A percentile compares a stretch with the other conserved stretches of the same genome.
Conservation (phyloP, 331 rosid species). For the Malus hybrid region DNA sequence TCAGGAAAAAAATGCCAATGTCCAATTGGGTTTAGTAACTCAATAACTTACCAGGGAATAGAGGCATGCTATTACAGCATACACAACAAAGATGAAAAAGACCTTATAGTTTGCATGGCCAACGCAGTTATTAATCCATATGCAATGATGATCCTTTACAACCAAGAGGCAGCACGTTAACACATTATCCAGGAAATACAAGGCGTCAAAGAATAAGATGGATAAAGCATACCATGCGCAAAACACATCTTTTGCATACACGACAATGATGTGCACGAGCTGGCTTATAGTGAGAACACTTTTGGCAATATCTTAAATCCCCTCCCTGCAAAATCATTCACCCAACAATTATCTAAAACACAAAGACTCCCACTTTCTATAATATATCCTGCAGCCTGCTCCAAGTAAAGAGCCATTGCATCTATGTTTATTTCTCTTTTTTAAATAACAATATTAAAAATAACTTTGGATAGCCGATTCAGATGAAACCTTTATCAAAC, state of each 20-base stretch:
- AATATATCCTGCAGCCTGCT: neutral
- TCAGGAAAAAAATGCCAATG: neutral
- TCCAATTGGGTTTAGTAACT: neutral
- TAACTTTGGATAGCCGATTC: neutral
- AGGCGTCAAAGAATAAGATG: slow-evolving; percentile 11
- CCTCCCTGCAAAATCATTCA: slow-evolving; percentile 68
- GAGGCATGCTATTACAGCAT: slow-evolving; percentile 76
- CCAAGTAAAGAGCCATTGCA: neutral
- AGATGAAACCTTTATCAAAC: neutral
- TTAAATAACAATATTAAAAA: neutral
- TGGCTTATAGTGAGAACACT: slow-evolving; percentile 92
- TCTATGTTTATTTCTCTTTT: neutral
- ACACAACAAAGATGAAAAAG: slow-evolving; percentile 73
- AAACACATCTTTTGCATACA: slow-evolving; percentile 89
- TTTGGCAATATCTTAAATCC: slow-evolving; percentile 91
- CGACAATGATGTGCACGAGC: slow-evolving; percentile 99
- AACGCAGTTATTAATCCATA: slow-evolving; percentile 92
- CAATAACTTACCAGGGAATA: slow-evolving; percentile 80
- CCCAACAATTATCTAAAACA: neutral
- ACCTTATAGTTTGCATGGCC: slow-evolving; percentile 92
- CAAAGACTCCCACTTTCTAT: neutral
- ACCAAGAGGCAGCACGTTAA: slow-evolving; percentile 33
- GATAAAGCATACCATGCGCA: slow-evolving; percentile 78
- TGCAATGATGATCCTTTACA: slow-evolving; percentile 94
- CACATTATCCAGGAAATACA: slow-evolving; percentile 27